Percentiles rank a stretch among this genome's conserved stretches.
Evolutionary conservation across 371 early-diverging fungal genomes (phyloP).

Genomic region (Mortierella sp.): DNA sequence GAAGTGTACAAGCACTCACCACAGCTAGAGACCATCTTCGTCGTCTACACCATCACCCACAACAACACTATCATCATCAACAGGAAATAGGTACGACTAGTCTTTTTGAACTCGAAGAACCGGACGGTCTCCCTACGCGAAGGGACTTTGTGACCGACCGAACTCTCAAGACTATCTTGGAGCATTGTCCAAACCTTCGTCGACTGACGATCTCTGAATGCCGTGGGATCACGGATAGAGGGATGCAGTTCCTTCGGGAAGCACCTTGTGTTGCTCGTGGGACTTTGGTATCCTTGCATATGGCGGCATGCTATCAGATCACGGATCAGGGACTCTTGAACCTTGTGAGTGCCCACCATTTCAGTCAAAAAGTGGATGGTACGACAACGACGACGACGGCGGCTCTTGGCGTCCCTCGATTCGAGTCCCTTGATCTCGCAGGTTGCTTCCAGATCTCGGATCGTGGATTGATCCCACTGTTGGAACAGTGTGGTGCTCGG

Average conservation of each 20-base stretch:
- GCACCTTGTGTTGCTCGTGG: conserved; percentile 23
- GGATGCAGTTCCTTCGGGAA: conserved; percentile 22
- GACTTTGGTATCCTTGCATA: conserved; percentile 38
- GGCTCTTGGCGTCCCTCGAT: conserved; percentile 1
- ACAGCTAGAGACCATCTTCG: too few species aligned
- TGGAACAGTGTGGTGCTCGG: conserved; percentile 29
- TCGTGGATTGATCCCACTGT: conserved; percentile 19
- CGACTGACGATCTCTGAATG: conserved; percentile 49
- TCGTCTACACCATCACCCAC: neutral
- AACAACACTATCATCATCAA: conserved; percentile 2
- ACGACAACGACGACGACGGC: too few species aligned
- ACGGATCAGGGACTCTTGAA: conserved; percentile 45
- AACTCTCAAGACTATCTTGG: conserved; percentile 32
- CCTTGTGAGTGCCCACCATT: conserved; percentile 5
- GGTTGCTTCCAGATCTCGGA: conserved; percentile 44
- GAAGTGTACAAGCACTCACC: too few species aligned
- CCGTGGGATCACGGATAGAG: conserved; percentile 40
- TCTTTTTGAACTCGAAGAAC: neutral
- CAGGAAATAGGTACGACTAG: neutral
- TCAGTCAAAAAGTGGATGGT: too few species aligned
- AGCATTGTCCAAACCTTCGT: conserved; percentile 39
- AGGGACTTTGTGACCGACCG: conserved; percentile 34
- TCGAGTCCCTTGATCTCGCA: conserved; percentile 45
- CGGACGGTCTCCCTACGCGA: conserved; percentile 13
- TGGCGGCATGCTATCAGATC: conserved; percentile 49